Conservation (phyloP, 1,284 basidiomycete species). For the Microbotryum saponariae region DNA sequence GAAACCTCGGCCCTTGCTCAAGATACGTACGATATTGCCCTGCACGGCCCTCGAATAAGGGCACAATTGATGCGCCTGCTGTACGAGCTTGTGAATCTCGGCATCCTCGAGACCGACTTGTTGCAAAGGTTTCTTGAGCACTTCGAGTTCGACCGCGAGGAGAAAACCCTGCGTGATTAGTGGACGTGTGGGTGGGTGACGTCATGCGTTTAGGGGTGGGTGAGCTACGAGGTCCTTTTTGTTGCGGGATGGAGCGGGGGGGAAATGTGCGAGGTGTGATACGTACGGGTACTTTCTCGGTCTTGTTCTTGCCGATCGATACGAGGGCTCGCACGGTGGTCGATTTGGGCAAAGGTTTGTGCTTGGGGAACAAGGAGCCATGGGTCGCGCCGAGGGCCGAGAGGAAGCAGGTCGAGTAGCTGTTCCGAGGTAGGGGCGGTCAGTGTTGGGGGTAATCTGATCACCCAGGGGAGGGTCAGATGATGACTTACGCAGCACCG, state of each 20-base stretch:
- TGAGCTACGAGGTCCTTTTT: too few species aligned
- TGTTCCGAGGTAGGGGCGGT: background rate
- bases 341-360: conserved; percentile 25
- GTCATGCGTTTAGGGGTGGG: background rate
- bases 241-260: too few species aligned
- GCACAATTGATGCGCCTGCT: conserved; percentile 33
- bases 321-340: conserved; percentile 22
- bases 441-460: background rate
- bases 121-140: conserved; percentile 28
- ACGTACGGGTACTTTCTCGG: conserved; percentile 14
- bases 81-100: conserved; percentile 24
- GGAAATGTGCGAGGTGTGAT: background rate
- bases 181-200: too few species aligned
- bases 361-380: conserved; percentile 15
- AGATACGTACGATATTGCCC: conserved; percentile 29
- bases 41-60: conserved; percentile 31
- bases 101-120: conserved; percentile 20
- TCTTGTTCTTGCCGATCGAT: conserved; percentile 24
- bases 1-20: too few species aligned
- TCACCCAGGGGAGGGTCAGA: too few species aligned
- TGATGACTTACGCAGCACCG: conserved; percentile 6
- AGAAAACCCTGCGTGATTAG: conserved; percentile 14
- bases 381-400: conserved; percentile 32
- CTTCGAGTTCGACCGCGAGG: conserved; percentile 32
- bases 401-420: conserved; percentile 34